phyloP scores from a whole-genome alignment of 805 yeast species.

The Grigorovia yakushimaensis region DNA sequence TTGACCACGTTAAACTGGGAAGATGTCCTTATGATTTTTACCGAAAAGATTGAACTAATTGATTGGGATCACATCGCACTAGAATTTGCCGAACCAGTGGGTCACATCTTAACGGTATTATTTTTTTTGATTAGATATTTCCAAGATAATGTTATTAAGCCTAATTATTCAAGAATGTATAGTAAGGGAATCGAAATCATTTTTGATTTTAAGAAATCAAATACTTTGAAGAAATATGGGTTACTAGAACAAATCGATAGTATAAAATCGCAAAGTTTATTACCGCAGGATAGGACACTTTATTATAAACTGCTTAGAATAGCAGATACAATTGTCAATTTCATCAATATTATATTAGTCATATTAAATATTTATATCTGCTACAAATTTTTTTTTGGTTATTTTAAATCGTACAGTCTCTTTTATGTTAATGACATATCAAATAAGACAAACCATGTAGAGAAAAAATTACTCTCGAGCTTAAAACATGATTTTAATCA shows the following conservation, averaged over 20 bases:
- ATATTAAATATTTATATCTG: conserved; percentile 9
- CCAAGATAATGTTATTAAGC: conserved; percentile 24
- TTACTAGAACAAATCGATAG: conserved; percentile 9
- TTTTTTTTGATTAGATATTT: conserved; percentile 18
- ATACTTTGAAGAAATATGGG: conserved; percentile 13
- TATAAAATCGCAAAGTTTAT: background rate
- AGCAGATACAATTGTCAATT: conserved; percentile 9
- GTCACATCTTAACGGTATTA: conserved; percentile 13
- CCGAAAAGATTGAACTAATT: conserved; percentile 18
- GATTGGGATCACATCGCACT: conserved; percentile 26
- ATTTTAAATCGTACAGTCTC: conserved; percentile 16
- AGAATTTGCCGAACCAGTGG: conserved; percentile 20
- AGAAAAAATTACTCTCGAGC: background rate
- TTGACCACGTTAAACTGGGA: conserved; percentile 7
- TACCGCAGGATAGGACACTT: background rate
- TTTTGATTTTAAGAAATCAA: conserved; percentile 25
- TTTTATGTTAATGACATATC: conserved; percentile 6
- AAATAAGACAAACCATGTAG: background rate
- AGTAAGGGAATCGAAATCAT: conserved; percentile 1
- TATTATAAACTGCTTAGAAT: conserved; percentile 7
- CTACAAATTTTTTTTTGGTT: conserved; percentile 15
- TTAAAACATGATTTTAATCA: background rate
- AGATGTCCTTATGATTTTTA: conserved; percentile 15
- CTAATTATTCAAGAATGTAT: conserved; percentile 15
- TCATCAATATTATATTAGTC: background rate